Evolutionary conservation across 805 yeast genomes (phyloP), one percentile per base, ranked within the genome.

Genomic region (Tetrapisispora iriomotensis): DNA sequence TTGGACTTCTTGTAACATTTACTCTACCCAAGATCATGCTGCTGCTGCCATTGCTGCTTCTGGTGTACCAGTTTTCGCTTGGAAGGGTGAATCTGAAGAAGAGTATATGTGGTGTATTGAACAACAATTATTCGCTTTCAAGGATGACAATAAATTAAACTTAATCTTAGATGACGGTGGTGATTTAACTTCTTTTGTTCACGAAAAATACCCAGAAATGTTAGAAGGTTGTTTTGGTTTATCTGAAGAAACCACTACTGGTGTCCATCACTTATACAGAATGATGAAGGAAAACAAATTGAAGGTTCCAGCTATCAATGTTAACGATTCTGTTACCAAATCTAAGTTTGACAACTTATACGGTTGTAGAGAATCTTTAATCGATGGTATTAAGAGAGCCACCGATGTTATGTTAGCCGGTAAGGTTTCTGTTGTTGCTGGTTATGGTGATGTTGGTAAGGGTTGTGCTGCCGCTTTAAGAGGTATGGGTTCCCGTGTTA

Each of bases 21-120:
- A 85, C 82, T 88, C 96, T 55, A 90, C 98, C 51, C 98, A 90
- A 75, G 97, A 90, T 72, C 97, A 90, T 68, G 97, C 97, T 56
- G 97, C 98, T 59, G 96, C 98, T 61, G 97, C 97, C 59, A 90
- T 90, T 68, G 98, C 96, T 59, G 97, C 97, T 55, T 69, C 96
- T 53, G 97, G 98, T 72, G 92, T 90, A 45, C 97, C 98, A 64
- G 98, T 90, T 53, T 90, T 85, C 58, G 98, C 98, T 61, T 90
- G 98, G 98, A 90, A 90, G 77, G 98, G 97, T 67, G 97, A 90
- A 79, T 85, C 97, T 68, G 98, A 90, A 71, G 98, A 90, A 76
- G 98, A 90, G 75, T 90, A 90, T 79, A 64, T 77, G 62, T 90
- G 98, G 98, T 90, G 98, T 78, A 85, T 90, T 58, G 96, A 90